Evolutionary conservation across 805 yeast genomes (phyloP), one percentile per base, ranked within the genome.

Genomic region (Ogataea populi-albae): DNA sequence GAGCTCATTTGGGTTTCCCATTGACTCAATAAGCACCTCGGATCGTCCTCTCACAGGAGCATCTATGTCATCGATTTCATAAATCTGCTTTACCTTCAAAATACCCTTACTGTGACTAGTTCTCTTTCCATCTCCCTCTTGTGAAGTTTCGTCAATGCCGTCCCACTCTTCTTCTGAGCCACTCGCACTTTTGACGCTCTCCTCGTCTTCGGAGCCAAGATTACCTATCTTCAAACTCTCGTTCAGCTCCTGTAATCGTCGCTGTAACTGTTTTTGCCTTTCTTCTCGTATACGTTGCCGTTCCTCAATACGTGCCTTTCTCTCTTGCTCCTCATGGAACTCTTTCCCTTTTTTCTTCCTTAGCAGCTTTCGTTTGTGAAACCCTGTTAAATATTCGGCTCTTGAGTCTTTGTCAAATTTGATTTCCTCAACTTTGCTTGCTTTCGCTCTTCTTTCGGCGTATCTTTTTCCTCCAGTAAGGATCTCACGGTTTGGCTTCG

Each of bases 291-390:
- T 58, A 49, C 71, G 68, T 46, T 79, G 76, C 41, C 97, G 74
- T 54, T 86, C 95, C 47, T 83, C 94, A 8, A 87, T 69, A 49
- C 75, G 75, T 2, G 78, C 79, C 45, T 76, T 65, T 38, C 89
- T 71, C 4, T 82, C 93, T 55, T 81, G 85, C 55, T 89, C 96
- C 49, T 81, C 79, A 33, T 75, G 75, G 50, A 69, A 79, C 41
- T 75, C 86, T 47, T 77, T 79, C 0, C 97, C 98, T 46, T 81
- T 79, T 64, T 87, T 89, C 63, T 85, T 84, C 59, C 98, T 74
- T 54, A 85, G 85, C 12, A 91, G 58, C 58, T 91, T 91, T 54
- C 98, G 75, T 64, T 91, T 91, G 61, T 93, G 98, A 61, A 91
- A 91, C 26, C 98, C 98, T 3, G 97, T 91, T 47, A 91, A 65